These are phyloP conservation scores for Parathielavia appendiculata DNA, from an alignment of 495 filamentous ascomycete genomes.

Conservation along the genomic window DNA sequence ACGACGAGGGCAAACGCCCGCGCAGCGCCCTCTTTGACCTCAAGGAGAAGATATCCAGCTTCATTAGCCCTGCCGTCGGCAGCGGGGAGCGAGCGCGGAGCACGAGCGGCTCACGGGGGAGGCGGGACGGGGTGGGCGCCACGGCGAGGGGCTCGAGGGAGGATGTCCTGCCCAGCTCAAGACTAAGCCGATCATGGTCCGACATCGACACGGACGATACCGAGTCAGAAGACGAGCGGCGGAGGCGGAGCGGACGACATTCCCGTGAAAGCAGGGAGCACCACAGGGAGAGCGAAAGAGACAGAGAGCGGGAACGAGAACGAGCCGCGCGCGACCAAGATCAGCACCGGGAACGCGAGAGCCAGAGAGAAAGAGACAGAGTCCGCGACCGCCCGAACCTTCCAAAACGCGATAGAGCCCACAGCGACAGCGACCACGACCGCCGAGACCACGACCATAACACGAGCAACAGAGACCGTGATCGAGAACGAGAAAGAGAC, in stretches of 20 bases:
- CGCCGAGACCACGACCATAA: not conserved
- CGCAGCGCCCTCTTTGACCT: constrained; percentile 20
- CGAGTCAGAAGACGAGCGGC: constrained; percentile 21
- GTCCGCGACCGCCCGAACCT: not conserved
- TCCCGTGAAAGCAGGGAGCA: constrained; percentile 15
- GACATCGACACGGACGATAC: constrained; percentile 22
- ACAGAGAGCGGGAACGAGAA: constrained; percentile 16
- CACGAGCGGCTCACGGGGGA: constrained; percentile 21
- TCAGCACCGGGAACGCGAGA: constrained; percentile 10
- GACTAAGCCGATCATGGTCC: constrained; percentile 23
- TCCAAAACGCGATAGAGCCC: constrained; percentile 17
- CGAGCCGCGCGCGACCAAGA: constrained; percentile 12
- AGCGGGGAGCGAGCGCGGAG: constrained; percentile 23
- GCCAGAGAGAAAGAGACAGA: constrained; percentile 10
- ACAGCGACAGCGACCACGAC: constrained; percentile 16
- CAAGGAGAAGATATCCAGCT: constrained; percentile 24
- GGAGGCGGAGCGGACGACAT: constrained; percentile 7
- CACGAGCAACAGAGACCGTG: not conserved
- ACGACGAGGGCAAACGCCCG: constrained; percentile 19
- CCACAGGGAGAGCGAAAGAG: constrained; percentile 16
- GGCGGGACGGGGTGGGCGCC: constrained; percentile 18
- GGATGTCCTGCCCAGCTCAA: constrained; percentile 16
- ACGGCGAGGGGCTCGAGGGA: constrained; percentile 11
- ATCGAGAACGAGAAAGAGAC: not conserved
- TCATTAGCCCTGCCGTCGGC: constrained; percentile 16